phyloP scores from a whole-genome alignment of 148 eudicot genomes.

The Silene conica region DNA sequence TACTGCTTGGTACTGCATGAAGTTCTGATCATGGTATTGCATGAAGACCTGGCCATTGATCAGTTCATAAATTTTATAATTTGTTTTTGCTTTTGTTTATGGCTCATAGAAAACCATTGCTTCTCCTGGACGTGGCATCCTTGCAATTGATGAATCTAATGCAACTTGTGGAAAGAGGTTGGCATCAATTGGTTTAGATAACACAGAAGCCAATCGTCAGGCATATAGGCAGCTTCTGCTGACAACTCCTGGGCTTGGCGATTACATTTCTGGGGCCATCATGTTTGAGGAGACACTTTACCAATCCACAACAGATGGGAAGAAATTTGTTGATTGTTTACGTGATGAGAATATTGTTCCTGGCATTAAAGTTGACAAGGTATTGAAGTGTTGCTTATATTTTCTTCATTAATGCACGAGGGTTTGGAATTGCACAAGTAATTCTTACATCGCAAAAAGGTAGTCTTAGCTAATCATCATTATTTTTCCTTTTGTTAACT shows the following conservation, averaged over 20 bases:
- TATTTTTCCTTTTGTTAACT: background rate
- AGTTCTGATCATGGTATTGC: background rate
- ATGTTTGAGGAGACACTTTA: slow-evolving; percentile 93
- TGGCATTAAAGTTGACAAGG: slow-evolving; percentile 97
- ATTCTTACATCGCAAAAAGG: background rate
- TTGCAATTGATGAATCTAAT: slow-evolving; percentile 94
- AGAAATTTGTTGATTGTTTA: slow-evolving; percentile 73
- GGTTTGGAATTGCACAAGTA: background rate
- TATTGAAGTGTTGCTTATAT: slow-evolving; percentile 10
- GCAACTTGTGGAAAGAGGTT: slow-evolving; percentile 94
- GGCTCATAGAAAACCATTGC: slow-evolving; percentile 68
- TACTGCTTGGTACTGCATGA: background rate
- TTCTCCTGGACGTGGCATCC: slow-evolving; percentile 92
- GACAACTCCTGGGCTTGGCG: slow-evolving; percentile 90
- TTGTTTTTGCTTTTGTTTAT: background rate
- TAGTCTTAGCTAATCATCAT: background rate
- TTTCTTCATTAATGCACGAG: background rate
- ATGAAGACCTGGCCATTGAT: background rate
- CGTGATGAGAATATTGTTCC: slow-evolving; percentile 74
- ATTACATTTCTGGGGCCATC: slow-evolving; percentile 90
- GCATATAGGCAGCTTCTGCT: slow-evolving; percentile 86
- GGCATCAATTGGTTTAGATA: slow-evolving; percentile 88
- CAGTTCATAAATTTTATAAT: background rate
- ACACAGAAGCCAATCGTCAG: slow-evolving; percentile 79
- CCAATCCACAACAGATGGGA: slow-evolving; percentile 91